Conservation (phyloP, 495 filamentous ascomycete species). For the Penicillium simplicissimum region DNA sequence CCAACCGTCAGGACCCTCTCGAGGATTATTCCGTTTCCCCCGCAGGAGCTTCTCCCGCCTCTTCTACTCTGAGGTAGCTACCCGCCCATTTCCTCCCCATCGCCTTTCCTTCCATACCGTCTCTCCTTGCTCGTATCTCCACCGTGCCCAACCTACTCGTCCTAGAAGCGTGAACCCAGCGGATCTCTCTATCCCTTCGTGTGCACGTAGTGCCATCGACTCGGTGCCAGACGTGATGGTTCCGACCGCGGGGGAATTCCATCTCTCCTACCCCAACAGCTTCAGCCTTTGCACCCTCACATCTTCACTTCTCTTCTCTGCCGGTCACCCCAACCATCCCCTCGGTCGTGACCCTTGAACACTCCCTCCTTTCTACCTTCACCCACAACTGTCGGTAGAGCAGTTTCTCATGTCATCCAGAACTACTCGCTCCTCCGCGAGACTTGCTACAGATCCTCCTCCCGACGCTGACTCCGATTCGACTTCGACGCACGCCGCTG, state of each 20-base stretch:
- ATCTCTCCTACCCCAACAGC: neutral
- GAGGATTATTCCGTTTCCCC: constrained; percentile 48
- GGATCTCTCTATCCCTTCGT: neutral
- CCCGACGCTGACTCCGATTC: constrained; percentile 38
- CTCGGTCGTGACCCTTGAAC: constrained; percentile 4
- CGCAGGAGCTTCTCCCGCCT: constrained; percentile 42
- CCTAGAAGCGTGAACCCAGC: neutral
- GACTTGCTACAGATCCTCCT: constrained; percentile 67
- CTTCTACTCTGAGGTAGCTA: constrained; percentile 51
- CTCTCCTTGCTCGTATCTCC: neutral
- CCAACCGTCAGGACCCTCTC: constrained; percentile 51
- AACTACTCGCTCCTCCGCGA: constrained; percentile 77
- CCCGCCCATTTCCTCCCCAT: constrained; percentile 26
- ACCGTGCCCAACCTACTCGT: neutral
- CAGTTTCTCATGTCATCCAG: constrained; percentile 77
- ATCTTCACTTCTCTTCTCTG: neutral
- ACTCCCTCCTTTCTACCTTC: constrained; percentile 6
- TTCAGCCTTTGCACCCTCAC: neutral
- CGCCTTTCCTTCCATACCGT: constrained; percentile 3
- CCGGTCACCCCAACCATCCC: neutral
- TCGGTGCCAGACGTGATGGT: neutral
- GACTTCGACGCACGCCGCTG: constrained; percentile 38
- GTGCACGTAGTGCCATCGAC: neutral
- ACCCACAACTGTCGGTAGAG: constrained; percentile 18
- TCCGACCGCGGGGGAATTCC: constrained; percentile 6